Conservation (phyloP, 371 early-diverging fungal genomes). For the Circinella umbellata region DNA sequence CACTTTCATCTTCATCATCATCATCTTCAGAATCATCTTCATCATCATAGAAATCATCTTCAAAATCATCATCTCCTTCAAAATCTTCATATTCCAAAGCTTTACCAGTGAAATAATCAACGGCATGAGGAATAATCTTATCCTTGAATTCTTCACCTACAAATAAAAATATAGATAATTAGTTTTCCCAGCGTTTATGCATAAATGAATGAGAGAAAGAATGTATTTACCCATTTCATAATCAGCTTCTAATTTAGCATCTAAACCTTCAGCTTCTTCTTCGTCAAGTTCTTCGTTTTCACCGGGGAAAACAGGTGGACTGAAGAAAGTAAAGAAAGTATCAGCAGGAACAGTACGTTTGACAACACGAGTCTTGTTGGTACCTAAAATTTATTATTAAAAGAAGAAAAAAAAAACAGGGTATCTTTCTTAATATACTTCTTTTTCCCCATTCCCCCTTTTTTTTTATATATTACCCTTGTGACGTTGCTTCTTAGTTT, state of each 20-base stretch:
- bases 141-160: constrained; percentile 90
- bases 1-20: constrained; percentile 55
- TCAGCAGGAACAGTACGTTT: constrained; percentile 93
- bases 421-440: too few relatives aligned
- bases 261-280: constrained; percentile 78
- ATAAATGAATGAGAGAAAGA: neutral
- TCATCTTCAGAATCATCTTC: constrained; percentile 58
- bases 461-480: constrained; percentile 58
- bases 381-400: constrained; percentile 52
- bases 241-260: constrained; percentile 87
- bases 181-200: too few relatives aligned
- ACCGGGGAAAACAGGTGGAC: constrained; percentile 76
- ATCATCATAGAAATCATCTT: constrained; percentile 68
- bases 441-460: too few relatives aligned
- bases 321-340: constrained; percentile 97
- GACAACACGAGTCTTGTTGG: constrained; percentile 97
- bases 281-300: constrained; percentile 78
- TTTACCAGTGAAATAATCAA: constrained; percentile 98
- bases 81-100: constrained; percentile 84
- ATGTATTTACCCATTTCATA: constrained; percentile 64
- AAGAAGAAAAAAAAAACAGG: too few relatives aligned
- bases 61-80: constrained; percentile 72
- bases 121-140: constrained; percentile 91
- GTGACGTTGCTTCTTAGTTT: constrained; percentile 97
- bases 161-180: too few relatives aligned